These are phyloP conservation scores for Astrothelium macrocarpum DNA, from an alignment of 495 filamentous ascomycete genomes.

Conservation along the genomic window DNA sequence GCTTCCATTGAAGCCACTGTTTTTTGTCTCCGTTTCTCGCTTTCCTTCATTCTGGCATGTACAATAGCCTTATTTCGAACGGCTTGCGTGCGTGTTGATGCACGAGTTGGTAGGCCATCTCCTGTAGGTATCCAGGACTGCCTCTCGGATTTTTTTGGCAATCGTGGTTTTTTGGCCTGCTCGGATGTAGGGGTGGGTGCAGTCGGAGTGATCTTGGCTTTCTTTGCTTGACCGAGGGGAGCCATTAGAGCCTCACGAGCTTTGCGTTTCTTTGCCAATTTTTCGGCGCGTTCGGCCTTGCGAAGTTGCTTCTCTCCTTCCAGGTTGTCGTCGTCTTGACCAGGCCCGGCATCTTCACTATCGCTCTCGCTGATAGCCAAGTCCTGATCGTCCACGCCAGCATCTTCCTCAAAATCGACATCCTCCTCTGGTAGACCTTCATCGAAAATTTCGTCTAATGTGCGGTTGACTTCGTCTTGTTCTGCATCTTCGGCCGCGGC, in stretches of 20 bases:
- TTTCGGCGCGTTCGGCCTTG: slow-evolving; percentile 36
- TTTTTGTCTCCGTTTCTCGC: slow-evolving; percentile 66
- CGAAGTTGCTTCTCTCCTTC: slow-evolving; percentile 41
- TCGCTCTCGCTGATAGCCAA: slow-evolving; percentile 60
- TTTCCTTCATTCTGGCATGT: slow-evolving; percentile 69
- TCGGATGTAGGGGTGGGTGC: slow-evolving; percentile 32
- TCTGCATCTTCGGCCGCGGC: slow-evolving; percentile 60
- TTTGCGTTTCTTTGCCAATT: slow-evolving; percentile 58
- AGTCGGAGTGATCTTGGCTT: slow-evolving; percentile 41
- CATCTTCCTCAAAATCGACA: slow-evolving; percentile 48
- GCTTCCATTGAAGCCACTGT: slow-evolving; percentile 78
- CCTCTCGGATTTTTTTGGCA: slow-evolving; percentile 86
- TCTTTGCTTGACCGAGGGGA: slow-evolving; percentile 42
- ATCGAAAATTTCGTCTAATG: slow-evolving; percentile 77
- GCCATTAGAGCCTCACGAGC: slow-evolving; percentile 44
- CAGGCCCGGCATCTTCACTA: slow-evolving; percentile 44
- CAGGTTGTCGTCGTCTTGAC: slow-evolving; percentile 41
- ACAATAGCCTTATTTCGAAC: slow-evolving; percentile 74
- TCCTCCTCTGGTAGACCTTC: slow-evolving; percentile 49
- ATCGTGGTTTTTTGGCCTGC: slow-evolving; percentile 37
- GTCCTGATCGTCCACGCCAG: slow-evolving; percentile 6
- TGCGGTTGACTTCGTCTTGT: slow-evolving; percentile 58
- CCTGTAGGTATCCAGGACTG: slow-evolving; percentile 72
- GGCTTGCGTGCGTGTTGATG: slow-evolving; percentile 73
- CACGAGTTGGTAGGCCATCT: slow-evolving; percentile 67